Evolutionary conservation across 495 filamentous ascomycete genomes (phyloP).

Genomic region (Cercophora sp.): DNA sequence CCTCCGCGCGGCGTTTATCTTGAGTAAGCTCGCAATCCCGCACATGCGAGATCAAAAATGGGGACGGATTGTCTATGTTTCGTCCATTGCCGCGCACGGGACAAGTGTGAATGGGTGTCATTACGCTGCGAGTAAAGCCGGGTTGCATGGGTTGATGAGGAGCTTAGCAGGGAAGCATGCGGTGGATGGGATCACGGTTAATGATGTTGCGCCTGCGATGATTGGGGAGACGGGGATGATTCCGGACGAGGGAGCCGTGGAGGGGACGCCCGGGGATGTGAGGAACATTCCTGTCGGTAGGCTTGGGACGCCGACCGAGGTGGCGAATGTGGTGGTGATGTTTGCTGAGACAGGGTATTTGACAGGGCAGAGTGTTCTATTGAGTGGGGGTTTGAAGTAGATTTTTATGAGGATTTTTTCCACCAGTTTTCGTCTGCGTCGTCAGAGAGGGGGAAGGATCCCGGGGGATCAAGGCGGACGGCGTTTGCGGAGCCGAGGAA

Average conservation of each 20-base stretch:
- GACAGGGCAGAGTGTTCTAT: conserved; percentile 58
- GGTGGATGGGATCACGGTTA: conserved; percentile 64
- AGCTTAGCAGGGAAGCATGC: conserved; percentile 61
- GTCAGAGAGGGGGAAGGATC: no score
- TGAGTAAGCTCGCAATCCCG: conserved; percentile 61
- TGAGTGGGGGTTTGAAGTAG: conserved; percentile 53
- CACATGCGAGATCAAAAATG: conserved; percentile 59
- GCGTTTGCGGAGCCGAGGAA: conserved; percentile 73
- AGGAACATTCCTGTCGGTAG: conserved; percentile 39
- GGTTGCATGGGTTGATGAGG: conserved; percentile 60
- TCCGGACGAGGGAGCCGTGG: conserved; percentile 50
- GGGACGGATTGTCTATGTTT: conserved; percentile 67
- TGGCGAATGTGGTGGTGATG: conserved; percentile 65
- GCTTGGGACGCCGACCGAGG: conserved; percentile 62
- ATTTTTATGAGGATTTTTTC: background rate
- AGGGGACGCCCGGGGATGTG: conserved; percentile 37
- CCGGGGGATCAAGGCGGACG: conserved; percentile 76
- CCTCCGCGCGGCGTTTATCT: conserved; percentile 60
- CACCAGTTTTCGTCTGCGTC: no score
- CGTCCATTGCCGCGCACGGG: conserved; percentile 62
- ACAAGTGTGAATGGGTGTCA: conserved; percentile 65
- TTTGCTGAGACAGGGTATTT: conserved; percentile 65
- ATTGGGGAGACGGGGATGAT: conserved; percentile 32
- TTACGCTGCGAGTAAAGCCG: conserved; percentile 65
- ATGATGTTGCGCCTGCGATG: conserved; percentile 72